Conservation (phyloP, 345 rosid genomes). For the Pelargonium nanum region DNA sequence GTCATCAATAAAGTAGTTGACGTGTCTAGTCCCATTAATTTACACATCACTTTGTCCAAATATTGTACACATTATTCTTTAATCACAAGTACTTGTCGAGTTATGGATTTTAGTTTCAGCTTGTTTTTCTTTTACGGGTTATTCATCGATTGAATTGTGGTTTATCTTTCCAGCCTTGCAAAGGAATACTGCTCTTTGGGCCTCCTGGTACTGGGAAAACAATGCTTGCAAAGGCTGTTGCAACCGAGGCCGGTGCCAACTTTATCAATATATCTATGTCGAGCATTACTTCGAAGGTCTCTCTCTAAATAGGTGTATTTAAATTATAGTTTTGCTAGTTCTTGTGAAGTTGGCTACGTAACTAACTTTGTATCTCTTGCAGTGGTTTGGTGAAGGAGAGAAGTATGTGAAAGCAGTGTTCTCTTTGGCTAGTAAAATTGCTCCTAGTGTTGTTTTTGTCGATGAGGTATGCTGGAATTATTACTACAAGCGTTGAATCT, state of each 20-base stretch:
- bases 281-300: constrained; percentile 94
- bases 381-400: constrained; percentile 99
- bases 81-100: too few species aligned
- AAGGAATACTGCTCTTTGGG: constrained; percentile 94
- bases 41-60: too few species aligned
- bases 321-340: neutral
- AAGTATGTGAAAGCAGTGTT: constrained; percentile 97
- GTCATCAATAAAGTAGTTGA: too few species aligned
- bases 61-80: too few species aligned
- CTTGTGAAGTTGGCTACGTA: constrained; percentile 2
- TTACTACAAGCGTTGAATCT: too few species aligned
- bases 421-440: constrained; percentile 95
- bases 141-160: neutral
- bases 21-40: too few species aligned
- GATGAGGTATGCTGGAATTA: constrained; percentile 64
- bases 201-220: constrained; percentile 99
- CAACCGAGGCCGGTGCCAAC: constrained; percentile 98
- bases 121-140: neutral
- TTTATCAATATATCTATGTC: constrained; percentile 99
- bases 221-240: constrained; percentile 99
- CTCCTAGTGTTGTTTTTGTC: constrained; percentile 93
- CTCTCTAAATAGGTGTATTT: neutral
- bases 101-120: too few species aligned
- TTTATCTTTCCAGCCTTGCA: constrained; percentile 60
- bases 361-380: constrained; percentile 22